Conservation (phyloP, 805 yeast species). For the Lipomyces anomalus region DNA sequence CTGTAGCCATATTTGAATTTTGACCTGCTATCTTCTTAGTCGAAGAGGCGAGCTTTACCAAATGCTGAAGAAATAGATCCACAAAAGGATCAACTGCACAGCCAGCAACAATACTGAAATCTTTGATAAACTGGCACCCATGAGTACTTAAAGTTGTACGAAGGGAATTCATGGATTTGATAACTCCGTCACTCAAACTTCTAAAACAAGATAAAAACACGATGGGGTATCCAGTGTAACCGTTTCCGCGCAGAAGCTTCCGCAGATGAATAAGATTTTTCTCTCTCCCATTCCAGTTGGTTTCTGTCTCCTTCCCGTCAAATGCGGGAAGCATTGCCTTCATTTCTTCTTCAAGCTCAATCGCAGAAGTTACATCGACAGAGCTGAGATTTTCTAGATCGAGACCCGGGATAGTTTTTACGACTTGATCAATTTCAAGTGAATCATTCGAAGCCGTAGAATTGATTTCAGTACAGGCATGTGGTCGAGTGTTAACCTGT, state of each 20-base stretch:
- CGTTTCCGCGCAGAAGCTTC: constrained; percentile 55
- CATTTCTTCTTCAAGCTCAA: constrained; percentile 31
- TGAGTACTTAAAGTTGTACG: constrained; percentile 76
- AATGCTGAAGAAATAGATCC: constrained; percentile 45
- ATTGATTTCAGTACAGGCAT: too few species aligned
- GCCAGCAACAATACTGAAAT: constrained; percentile 34
- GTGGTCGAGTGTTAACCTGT: too few species aligned
- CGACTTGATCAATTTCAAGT: constrained; percentile 9
- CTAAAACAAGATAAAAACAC: constrained; percentile 36
- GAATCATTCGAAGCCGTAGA: neutral
- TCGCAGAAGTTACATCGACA: constrained; percentile 30
- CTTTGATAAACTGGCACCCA: constrained; percentile 74
- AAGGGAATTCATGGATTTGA: constrained; percentile 63
- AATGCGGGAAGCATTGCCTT: constrained; percentile 40
- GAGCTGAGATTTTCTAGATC: constrained; percentile 39
- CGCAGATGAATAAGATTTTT: constrained; percentile 53
- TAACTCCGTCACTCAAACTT: constrained; percentile 51
- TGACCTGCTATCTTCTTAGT: constrained; percentile 60
- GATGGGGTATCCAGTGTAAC: constrained; percentile 36
- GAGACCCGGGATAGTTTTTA: constrained; percentile 31
- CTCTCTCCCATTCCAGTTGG: constrained; percentile 78
- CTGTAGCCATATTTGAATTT: constrained; percentile 49
- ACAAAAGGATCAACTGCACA: constrained; percentile 34
- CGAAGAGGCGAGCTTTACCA: constrained; percentile 51
- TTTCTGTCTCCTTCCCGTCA: constrained; percentile 75